phyloP scores from a whole-genome alignment of 176 grass and related monocot species.

The Eremochloa ophiuroides region DNA sequence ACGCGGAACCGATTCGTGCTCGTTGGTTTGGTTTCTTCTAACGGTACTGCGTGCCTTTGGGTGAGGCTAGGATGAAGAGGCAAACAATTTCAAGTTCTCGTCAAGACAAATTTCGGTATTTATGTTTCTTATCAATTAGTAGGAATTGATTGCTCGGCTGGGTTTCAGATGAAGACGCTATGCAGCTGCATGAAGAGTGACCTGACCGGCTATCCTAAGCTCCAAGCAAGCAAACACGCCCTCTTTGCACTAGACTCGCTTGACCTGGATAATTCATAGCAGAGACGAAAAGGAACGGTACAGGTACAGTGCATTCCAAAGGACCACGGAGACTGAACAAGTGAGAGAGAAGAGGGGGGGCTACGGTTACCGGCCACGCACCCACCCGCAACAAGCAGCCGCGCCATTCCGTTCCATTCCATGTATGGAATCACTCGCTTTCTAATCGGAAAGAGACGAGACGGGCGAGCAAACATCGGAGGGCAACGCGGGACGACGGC shows the following conservation, averaged over 20 bases:
- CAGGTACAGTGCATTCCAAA: not conserved
- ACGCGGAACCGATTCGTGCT: not conserved
- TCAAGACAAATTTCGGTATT: too few species aligned
- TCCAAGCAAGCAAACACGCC: not conserved
- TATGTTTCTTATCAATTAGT: too few species aligned
- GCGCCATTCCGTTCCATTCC: not conserved
- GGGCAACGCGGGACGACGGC: constrained; percentile 3
- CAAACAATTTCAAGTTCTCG: not conserved
- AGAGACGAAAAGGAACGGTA: too few species aligned
- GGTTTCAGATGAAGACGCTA: not conserved
- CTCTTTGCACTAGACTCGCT: not conserved
- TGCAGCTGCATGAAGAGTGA: not conserved
- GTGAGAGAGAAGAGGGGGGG: not conserved
- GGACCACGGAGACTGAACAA: not conserved
- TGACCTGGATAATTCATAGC: too few species aligned
- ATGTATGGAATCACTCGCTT: not conserved
- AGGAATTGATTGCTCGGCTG: too few species aligned
- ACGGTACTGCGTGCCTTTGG: not conserved
- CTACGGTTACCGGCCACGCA: not conserved
- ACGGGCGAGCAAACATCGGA: constrained; percentile 24
- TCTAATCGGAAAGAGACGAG: not conserved
- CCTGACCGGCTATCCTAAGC: not conserved
- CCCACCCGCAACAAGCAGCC: too few species aligned
- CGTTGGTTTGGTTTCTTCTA: not conserved
- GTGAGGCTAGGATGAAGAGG: not conserved